These are phyloP conservation scores for Rubia balearica DNA, from an alignment of 305 asterid species.

Conservation along the genomic window DNA sequence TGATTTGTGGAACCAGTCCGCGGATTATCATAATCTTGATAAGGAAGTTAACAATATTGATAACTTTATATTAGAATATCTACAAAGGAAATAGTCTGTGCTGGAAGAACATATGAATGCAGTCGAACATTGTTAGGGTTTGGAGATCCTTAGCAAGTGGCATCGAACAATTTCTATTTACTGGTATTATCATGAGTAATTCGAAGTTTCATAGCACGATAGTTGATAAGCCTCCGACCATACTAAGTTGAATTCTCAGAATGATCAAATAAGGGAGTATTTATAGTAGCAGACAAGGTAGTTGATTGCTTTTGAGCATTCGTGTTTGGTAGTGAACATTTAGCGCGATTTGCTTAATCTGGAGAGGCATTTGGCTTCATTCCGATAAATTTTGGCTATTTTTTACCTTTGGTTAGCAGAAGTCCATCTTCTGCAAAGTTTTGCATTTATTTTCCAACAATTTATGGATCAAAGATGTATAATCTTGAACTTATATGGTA, in stretches of 20 bases:
- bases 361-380: not conserved
- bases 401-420: not conserved
- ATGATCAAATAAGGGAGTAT: not conserved
- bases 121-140: constrained; percentile 53
- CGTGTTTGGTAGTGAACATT: not conserved
- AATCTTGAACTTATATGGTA: too few relatives aligned
- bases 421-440: not conserved
- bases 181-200: constrained; percentile 47
- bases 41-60: too few relatives aligned
- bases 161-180: constrained; percentile 50
- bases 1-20: too few relatives aligned
- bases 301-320: not conserved
- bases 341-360: not conserved
- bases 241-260: constrained; percentile 24
- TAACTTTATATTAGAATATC: constrained; percentile 77
- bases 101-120: constrained; percentile 57
- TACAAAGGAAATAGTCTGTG: constrained; percentile 57
- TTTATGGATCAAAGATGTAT: too few relatives aligned
- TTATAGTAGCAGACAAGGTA: not conserved
- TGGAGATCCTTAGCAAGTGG: constrained; percentile 84
- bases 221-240: constrained; percentile 52
- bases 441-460: too few relatives aligned
- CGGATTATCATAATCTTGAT: too few relatives aligned
- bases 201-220: constrained; percentile 58
- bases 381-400: not conserved